These are phyloP conservation scores for Boletus rufocinnamomeus DNA, from an alignment of 768 basidiomycete genomes.

Conservation along the genomic window DNA sequence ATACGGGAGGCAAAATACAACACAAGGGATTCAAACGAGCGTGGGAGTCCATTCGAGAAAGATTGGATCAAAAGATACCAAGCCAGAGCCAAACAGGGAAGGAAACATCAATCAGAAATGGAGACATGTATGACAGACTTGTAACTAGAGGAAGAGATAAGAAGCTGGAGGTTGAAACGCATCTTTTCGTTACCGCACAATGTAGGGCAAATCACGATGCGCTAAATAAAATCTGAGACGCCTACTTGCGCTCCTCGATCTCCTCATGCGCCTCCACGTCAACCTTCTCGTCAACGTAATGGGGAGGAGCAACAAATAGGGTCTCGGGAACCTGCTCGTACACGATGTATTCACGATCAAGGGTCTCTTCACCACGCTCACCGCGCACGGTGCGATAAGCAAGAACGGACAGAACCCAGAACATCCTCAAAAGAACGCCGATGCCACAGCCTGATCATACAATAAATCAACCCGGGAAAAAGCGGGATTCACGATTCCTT, in stretches of 20 bases:
- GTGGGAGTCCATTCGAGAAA: constrained; percentile 19
- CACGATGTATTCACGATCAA: constrained; percentile 42
- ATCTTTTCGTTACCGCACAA: neutral
- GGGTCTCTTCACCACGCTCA: constrained; percentile 43
- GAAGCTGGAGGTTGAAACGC: neutral
- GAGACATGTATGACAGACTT: constrained; percentile 3
- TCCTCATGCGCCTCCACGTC: constrained; percentile 18
- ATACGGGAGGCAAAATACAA: constrained; percentile 18
- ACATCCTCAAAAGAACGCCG: constrained; percentile 78
- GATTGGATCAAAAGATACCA: neutral
- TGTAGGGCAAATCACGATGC: neutral
- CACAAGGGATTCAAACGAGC: constrained; percentile 22
- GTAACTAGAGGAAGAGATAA: constrained; percentile 10
- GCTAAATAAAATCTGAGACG: neutral
- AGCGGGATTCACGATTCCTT: constrained; percentile 23
- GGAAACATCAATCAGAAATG: constrained; percentile 8
- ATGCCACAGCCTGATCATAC: constrained; percentile 68
- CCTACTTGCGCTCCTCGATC: constrained; percentile 22
- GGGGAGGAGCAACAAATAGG: constrained; percentile 53
- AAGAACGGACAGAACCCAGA: constrained; percentile 71
- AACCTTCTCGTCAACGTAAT: constrained; percentile 61
- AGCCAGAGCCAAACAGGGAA: constrained; percentile 4
- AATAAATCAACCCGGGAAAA: neutral
- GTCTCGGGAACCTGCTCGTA: constrained; percentile 52
- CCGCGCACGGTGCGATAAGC: constrained; percentile 56